A percentile compares a stretch with the other conserved stretches of the same genome.
These are phyloP conservation scores for Euphorbia corollata DNA, from an alignment of 441 rosid genomes.

Conservation along the genomic window DNA sequence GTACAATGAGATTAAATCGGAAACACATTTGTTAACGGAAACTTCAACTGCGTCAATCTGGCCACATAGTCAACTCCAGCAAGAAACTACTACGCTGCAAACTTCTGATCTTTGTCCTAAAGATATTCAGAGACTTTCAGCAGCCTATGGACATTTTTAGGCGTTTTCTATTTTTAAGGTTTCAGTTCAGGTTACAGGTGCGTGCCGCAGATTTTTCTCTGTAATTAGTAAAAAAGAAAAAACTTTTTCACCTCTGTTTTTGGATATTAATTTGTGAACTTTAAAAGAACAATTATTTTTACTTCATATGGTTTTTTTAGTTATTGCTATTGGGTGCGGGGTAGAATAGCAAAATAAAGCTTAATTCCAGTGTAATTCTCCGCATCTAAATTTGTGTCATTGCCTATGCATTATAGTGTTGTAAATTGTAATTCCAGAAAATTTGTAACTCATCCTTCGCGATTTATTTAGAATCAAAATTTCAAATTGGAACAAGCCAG, in stretches of 20 bases:
- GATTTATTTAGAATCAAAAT: neutral
- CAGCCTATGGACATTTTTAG: slow-evolving; percentile 44
- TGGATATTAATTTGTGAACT: slow-evolving; percentile 24
- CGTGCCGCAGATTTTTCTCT: slow-evolving; percentile 32
- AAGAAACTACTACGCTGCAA: slow-evolving; percentile 25
- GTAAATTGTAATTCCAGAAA: slow-evolving; percentile 19
- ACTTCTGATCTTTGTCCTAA: slow-evolving; percentile 31
- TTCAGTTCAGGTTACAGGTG: slow-evolving; percentile 24
- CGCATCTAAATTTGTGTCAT: slow-evolving; percentile 19
- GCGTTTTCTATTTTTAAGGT: neutral
- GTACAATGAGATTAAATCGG: slow-evolving; percentile 48
- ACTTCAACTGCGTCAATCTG: slow-evolving; percentile 31
- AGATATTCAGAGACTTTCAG: slow-evolving; percentile 45
- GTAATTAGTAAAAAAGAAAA: slow-evolving; percentile 37
- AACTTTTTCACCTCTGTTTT: slow-evolving; percentile 25
- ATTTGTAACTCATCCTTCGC: slow-evolving; percentile 17
- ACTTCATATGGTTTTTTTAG: neutral
- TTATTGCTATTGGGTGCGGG: slow-evolving; percentile 27
- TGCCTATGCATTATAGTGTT: slow-evolving; percentile 25
- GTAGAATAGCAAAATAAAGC: slow-evolving; percentile 33
- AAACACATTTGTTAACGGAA: slow-evolving; percentile 33
- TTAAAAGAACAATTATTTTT: slow-evolving; percentile 8
- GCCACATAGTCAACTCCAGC: slow-evolving; percentile 37
- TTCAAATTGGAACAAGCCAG: neutral
- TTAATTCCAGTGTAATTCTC: slow-evolving; percentile 20